Evolutionary conservation across 1,139 yeast genomes (phyloP), one percentile per base, ranked within the genome.

Genomic region (Yamadazyma jaroonii): DNA sequence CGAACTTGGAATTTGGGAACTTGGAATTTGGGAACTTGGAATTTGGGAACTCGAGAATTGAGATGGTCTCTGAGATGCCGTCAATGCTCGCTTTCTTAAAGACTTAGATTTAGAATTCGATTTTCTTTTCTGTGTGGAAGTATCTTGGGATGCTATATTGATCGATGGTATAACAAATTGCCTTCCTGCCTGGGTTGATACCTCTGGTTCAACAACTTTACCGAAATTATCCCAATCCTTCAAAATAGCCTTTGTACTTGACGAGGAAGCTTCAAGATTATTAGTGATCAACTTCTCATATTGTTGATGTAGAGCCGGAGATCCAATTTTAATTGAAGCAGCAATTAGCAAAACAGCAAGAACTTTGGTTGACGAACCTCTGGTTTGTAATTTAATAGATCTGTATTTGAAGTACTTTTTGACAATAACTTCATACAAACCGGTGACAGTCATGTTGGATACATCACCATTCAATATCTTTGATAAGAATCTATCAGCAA

Each of bases 161-260:
- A 59, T 53, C 1, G 60, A 43, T 14, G 64, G 64, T 21, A 54
- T 46, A 10, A 54, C 44, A 4, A 45, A 42, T 6, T 31, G 39
- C 32, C 20, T 20, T 10, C 10, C 29, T 15, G 30, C 6, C 25
- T 37, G 21, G 23, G 32, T 23, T 21, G 25, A 24, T 3, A 2
- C 12, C 5, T 43, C 44, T 14, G 28, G 28, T 2, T 23, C 32
- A 9, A 40, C 28, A 7, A 36, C 38, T 9, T 31, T 43, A 9
- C 38, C 43, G 3, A 21, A 24, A 10, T 40, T 45, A 32, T 60
- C 62, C 72, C 72, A 66, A 9, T 50, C 54, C 9, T 43, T 46
- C 11, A 64, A 29, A 7, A 65, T 45, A 4, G 50, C 41, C 33
- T 52, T 48, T 2, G 63, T 58, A 34, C 52, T 47, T 3, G 44